Evolutionary conservation across 129 eudicot species (phyloP), one percentile per base, ranked within the genome.

Genomic region (Lonicera japonica): DNA sequence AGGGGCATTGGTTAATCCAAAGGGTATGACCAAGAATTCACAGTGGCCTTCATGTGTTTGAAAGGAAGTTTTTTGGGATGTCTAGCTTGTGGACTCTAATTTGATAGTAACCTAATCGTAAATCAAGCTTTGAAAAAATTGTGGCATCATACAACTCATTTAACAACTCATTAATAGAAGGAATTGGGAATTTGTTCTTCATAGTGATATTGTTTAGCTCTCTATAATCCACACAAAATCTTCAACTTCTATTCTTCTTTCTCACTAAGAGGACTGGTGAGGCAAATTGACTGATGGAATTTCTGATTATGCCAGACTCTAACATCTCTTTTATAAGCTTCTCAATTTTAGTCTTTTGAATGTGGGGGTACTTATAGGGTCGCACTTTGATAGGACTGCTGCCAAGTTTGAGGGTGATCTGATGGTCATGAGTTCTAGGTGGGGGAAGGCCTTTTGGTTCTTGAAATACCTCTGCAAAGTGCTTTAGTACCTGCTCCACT

Each of bases 361-460:
- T 41, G 21, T 43, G 56, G 2, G 68, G 68, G 15, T 23, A 46
- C 55, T 34, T 63, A 15, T 63, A 63, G 19, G 67, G 56, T 43
- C 67, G 43, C 0, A 18, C 11, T 8, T 20, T 43, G 10, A 38
- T 38, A 38, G 43, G 67, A 0, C 21, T 8, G n/a, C 55, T 18
- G 7, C 67, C 67, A 2, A 11, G 24, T 17, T 63, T 21, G 5
- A 63, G 16, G 0, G 67, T 29, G 16, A 43, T 45, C 67, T 41
- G 21, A 18, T 8, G 3, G 67, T 29, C 0, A 56, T 55, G 1
- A 63, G 51, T 5, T 3, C 1, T 4, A n/a, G 43, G 9, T n/a
- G n/a, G n/a, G n/a, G n/a, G n/a, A n/a, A n/a, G n/a, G n/a, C n/a
- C n/a, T n/a, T n/a, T n/a, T n/a, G 67, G 36, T 20, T 63, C 67